Base-by-base conservation (phyloP, 1,284 basidiomycete genomes). In the Omphalotus olearius region DNA sequence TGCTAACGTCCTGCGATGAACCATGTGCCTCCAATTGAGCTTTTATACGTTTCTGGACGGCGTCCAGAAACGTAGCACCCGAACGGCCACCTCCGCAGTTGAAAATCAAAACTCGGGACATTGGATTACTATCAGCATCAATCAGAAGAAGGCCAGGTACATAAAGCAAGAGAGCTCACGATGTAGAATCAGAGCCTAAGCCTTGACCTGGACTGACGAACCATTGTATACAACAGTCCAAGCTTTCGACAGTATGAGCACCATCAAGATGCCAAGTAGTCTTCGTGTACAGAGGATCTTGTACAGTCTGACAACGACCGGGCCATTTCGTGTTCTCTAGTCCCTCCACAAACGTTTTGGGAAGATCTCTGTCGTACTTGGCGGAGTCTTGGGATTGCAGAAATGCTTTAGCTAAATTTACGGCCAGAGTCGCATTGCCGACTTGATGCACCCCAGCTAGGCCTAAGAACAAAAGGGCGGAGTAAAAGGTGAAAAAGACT, bases 11-110 rank as follows among this genome's bases (percentile, higher is more conserved):
- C 46, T 78, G 73, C 25, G 64, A 47, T 43, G 67, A 64, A 37
- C 65, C 59, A 54, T 78, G 63, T 26, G 67, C 56, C 56, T 71
- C 60, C 33, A 86, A 69, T 53, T 78, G 82, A 4, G 63, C 60
- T n/a, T 68, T 67, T 26, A 74, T 71, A 37, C 71, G 75, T 1
- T 69, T 64, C 30, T 83, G 66, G 9, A 98, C 75, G 0, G 80
- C 70, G 2, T 69, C 69, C 16, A 99, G 73, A 64, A 99, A 87
- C 0, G 74, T 70, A 43, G 78, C 68, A 2, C 89, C 93, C 5
- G 91, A 89, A 28, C 97, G 84, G 6, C 93, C 96, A 50, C 80
- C 86, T 2, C 96, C 98, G 71, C 94, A 98, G 69, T 99, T 99
- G 75, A 99, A 99, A 33, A 99, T 79, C 42, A 99, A 74, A 2